Evolutionary conservation across 225 moss, liverwort and hornwort genomes (phyloP), one percentile per base, ranked within the genome.

Genomic region (Bryoerythrophyllum caledonicum): DNA sequence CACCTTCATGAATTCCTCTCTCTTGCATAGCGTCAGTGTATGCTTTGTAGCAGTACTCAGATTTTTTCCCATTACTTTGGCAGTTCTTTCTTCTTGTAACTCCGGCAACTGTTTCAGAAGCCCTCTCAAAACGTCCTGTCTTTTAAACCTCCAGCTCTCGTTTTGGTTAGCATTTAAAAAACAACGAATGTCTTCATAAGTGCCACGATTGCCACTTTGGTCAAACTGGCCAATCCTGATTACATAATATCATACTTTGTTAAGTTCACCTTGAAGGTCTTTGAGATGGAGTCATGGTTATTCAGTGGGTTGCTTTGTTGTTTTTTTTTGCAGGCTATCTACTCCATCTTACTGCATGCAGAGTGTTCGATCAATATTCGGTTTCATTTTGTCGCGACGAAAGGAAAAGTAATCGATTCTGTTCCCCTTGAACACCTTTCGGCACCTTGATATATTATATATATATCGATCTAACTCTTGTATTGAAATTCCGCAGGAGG

Each of bases 351-450:
- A 51, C 23, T 81, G 72, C 81, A 81, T 34, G 76, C 81, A 13
- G 81, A 71, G 53, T 81, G 76, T 61, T 71, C 81, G 46, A 72
- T 60, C 72, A 81, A 81, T 13, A 76, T 81, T 72, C 48, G 72
- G 44, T 81, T 81, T 15, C 81, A 81, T 49, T 81, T 81, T 72
- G 76, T 81, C 37, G 76, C 72, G 41, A 72, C 76, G 1, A 65
- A 76, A 67, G 81, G 76, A 64, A 81, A 81, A 59, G 81, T 81
- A 19, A n/a, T n/a, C n/a, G n/a, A n/a, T n/a, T n/a, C n/a, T 70
- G 4, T 15, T 54, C 3, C n/a, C n/a, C 26, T 63, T 8, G 13
- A 49, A 17, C 16, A 14, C 3, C 4, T 46, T 23, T 10, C 3
- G 54, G 23, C 8, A 55, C n/a, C 54, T 54, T 54, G 8, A 54